phyloP scores from a whole-genome alignment of 1,284 basidiomycete species.

The Puccinia novopanici region DNA sequence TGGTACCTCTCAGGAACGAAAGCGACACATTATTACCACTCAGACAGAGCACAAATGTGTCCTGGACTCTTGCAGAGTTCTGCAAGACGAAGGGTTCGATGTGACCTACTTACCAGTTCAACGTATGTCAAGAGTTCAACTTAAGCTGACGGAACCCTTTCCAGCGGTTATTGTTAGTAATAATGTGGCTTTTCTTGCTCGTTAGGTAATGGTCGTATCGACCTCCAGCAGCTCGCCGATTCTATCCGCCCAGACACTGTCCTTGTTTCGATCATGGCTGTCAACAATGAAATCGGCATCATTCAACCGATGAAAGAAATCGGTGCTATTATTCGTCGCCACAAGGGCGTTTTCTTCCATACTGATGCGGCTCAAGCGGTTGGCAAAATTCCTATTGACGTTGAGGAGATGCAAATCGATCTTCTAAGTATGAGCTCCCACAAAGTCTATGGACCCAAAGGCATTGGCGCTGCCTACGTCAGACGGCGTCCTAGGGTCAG shows the following conservation, averaged over 20 bases:
- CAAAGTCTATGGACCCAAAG: slow-evolving; percentile 98
- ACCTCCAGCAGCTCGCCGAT: slow-evolving; percentile 72
- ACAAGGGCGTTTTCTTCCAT: slow-evolving; percentile 77
- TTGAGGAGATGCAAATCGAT: slow-evolving; percentile 94
- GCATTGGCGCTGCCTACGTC: slow-evolving; percentile 91
- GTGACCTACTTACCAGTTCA: slow-evolving; percentile 95
- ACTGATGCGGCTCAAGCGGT: slow-evolving; percentile 96
- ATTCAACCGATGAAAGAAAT: slow-evolving; percentile 98
- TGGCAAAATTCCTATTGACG: slow-evolving; percentile 82
- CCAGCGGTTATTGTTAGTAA: not conserved
- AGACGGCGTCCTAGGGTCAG: slow-evolving; percentile 88
- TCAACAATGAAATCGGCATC: slow-evolving; percentile 99
- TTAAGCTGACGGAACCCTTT: not conserved
- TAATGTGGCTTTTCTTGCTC: not conserved
- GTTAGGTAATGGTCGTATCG: slow-evolving; percentile 74
- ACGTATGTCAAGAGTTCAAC: slow-evolving; percentile 51
- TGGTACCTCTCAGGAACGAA: slow-evolving; percentile 5
- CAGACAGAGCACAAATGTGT: slow-evolving; percentile 94
- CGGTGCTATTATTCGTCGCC: slow-evolving; percentile 70
- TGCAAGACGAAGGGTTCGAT: slow-evolving; percentile 95
- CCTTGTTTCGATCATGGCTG: slow-evolving; percentile 93
- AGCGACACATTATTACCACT: slow-evolving; percentile 64
- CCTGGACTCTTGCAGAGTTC: slow-evolving; percentile 91
- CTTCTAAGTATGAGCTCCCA: slow-evolving; percentile 94
- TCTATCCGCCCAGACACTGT: slow-evolving; percentile 81